These are phyloP conservation scores for Lipomyces starkeyi DNA, from an alignment of 805 yeast species.

Conservation along the genomic window DNA sequence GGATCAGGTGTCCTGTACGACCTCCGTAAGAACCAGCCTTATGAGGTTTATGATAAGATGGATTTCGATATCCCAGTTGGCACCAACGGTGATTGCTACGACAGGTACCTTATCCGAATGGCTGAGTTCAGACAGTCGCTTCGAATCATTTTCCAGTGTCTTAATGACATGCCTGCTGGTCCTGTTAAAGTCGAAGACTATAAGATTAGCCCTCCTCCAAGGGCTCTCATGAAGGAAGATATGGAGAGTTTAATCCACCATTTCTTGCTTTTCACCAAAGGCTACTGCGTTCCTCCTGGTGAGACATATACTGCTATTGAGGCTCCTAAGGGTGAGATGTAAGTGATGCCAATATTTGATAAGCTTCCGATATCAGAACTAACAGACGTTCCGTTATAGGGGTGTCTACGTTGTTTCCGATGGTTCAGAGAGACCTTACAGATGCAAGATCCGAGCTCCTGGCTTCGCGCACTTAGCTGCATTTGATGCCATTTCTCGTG, in stretches of 20 bases:
- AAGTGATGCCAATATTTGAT: not conserved
- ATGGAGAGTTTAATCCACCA: conserved; percentile 93
- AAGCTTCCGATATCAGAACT: not conserved
- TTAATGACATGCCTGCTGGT: conserved; percentile 90
- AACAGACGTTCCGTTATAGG: conserved; percentile 5
- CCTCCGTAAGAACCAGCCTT: conserved; percentile 83
- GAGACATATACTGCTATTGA: conserved; percentile 91
- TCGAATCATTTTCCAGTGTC: conserved; percentile 87
- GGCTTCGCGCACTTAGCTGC: conserved; percentile 91
- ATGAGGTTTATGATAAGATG: conserved; percentile 85
- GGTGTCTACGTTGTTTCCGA: conserved; percentile 88
- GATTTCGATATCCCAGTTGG: conserved; percentile 91
- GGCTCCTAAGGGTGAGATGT: conserved; percentile 94
- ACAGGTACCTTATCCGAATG: conserved; percentile 87
- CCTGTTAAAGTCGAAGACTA: conserved; percentile 90
- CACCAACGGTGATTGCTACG: conserved; percentile 87
- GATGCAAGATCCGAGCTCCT: conserved; percentile 93
- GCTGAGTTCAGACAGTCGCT: conserved; percentile 90
- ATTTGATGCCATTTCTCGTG: conserved; percentile 83
- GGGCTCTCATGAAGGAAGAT: conserved; percentile 83
- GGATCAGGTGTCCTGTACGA: conserved; percentile 91
- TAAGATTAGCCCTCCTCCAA: conserved; percentile 83
- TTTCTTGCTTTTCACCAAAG: conserved; percentile 85
- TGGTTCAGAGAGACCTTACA: conserved; percentile 88
- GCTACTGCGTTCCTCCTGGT: conserved; percentile 86